phyloP scores from a whole-genome alignment of 2,329 filamentous ascomycete species.

The Coniochaeta sp. region DNA sequence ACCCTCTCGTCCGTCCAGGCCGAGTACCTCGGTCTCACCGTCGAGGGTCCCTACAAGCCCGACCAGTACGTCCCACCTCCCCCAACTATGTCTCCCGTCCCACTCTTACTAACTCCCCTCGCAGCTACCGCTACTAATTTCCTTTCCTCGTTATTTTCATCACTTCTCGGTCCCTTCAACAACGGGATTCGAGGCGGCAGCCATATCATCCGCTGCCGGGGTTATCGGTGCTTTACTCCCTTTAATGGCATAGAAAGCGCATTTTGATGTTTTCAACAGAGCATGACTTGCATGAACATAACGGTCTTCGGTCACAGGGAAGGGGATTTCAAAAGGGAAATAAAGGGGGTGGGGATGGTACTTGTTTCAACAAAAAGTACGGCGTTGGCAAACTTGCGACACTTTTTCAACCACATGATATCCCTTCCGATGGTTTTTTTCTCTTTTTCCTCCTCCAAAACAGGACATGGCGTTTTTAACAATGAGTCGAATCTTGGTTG shows the following conservation, averaged over 20 bases:
- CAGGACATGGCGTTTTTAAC: slow-evolving; percentile 22
- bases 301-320: slow-evolving; percentile 11
- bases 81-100: not conserved
- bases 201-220: not conserved
- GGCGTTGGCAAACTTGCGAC: slow-evolving; percentile 28
- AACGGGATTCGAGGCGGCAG: not conserved
- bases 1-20: slow-evolving; percentile 80
- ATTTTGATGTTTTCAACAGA: slow-evolving; percentile 18
- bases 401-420: too few species aligned
- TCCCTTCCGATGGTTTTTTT: too few species aligned
- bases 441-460: too few species aligned
- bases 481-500: slow-evolving; percentile 22
- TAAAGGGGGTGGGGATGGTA: slow-evolving; percentile 17
- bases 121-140: slow-evolving; percentile 62
- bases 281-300: slow-evolving; percentile 19
- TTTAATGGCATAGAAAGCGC: slow-evolving; percentile 3
- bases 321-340: slow-evolving; percentile 18
- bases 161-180: slow-evolving; percentile 1
- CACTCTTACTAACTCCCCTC: slow-evolving; percentile 16
- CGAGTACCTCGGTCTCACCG: slow-evolving; percentile 83
- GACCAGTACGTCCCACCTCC: slow-evolving; percentile 62
- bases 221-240: slow-evolving; percentile 5
- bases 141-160: slow-evolving; percentile 4
- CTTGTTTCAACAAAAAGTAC: slow-evolving; percentile 28
- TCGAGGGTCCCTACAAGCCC: slow-evolving; percentile 91